Percentiles rank a stretch among this genome's conserved stretches.
These are phyloP conservation scores for Aspergillaceae sp. DNA, from an alignment of 2,329 filamentous ascomycete genomes.

Conservation along the genomic window DNA sequence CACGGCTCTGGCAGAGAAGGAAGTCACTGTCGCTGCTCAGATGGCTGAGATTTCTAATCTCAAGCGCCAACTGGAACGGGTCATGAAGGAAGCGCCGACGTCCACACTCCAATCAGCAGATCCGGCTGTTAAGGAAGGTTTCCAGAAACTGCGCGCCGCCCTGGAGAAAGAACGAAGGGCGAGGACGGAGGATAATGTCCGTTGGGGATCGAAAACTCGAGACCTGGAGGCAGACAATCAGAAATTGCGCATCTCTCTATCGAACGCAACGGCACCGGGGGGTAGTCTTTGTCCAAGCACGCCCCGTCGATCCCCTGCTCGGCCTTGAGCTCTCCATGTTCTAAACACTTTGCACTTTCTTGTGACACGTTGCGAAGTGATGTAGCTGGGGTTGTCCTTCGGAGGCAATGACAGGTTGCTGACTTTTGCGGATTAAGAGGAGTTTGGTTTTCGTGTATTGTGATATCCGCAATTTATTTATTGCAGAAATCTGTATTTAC, in stretches of 20 bases:
- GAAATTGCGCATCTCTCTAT: constrained; percentile 12
- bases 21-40: constrained; percentile 8
- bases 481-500: too few relatives aligned
- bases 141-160: constrained; percentile 7
- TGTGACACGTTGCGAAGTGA: too few relatives aligned
- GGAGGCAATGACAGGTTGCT: too few relatives aligned
- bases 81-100: constrained; percentile 1
- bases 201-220: constrained; percentile 5
- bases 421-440: too few relatives aligned
- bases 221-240: constrained; percentile 11
- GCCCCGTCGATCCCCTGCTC: too few relatives aligned
- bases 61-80: constrained; percentile 4
- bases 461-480: too few relatives aligned
- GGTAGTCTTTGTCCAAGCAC: too few relatives aligned
- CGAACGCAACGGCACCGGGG: constrained; percentile 3
- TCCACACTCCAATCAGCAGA: not conserved
- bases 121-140: not conserved
- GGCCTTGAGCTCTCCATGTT: too few relatives aligned
- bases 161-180: constrained; percentile 7
- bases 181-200: constrained; percentile 10
- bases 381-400: too few relatives aligned
- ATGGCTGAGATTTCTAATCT: constrained; percentile 7
- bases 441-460: too few relatives aligned
- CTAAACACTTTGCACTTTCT: too few relatives aligned
- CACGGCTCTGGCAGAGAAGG: constrained; percentile 8